A percentile compares a stretch with the other conserved stretches of the same genome.
These are phyloP conservation scores for Huntiella decipiens DNA, from an alignment of 2,329 filamentous ascomycete species.

Conservation along the genomic window DNA sequence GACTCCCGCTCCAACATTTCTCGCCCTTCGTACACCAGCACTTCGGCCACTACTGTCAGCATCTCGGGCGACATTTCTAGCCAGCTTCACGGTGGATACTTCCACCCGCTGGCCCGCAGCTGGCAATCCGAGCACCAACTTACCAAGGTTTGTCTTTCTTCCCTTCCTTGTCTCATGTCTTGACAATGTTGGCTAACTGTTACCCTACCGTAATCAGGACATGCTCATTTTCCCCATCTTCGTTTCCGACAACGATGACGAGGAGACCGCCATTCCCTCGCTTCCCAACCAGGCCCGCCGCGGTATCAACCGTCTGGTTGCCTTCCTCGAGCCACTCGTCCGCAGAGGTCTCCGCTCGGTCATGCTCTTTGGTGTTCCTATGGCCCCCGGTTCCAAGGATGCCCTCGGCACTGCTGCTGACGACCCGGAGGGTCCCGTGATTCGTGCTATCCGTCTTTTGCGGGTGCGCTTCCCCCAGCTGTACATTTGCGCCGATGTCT, in stretches of 20 bases:
- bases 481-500: conserved; percentile 84
- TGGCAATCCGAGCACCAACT: conserved; percentile 76
- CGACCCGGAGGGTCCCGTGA: conserved; percentile 82
- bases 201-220: conserved; percentile 34
- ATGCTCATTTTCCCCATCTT: conserved; percentile 99
- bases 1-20: conserved; percentile 46
- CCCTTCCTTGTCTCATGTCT: background rate
- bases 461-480: conserved; percentile 72
- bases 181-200: background rate
- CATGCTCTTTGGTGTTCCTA: conserved; percentile 86
- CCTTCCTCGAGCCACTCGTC: conserved; percentile 71
- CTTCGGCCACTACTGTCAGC: conserved; percentile 48
- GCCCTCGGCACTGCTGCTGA: conserved; percentile 81
- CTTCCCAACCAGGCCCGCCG: conserved; percentile 79
- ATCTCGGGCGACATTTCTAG: conserved; percentile 60
- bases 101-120: conserved; percentile 56
- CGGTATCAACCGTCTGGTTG: conserved; percentile 67
- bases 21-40: conserved; percentile 43
- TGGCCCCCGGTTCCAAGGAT: conserved; percentile 67
- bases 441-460: conserved; percentile 66
- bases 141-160: conserved; percentile 45
- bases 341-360: conserved; percentile 82
- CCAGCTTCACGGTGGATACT: conserved; percentile 68
- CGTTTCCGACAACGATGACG: conserved; percentile 82
- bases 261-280: conserved; percentile 76